These are phyloP conservation scores for Ustilago trichophora DNA, from an alignment of 1,284 basidiomycete species.

Conservation along the genomic window DNA sequence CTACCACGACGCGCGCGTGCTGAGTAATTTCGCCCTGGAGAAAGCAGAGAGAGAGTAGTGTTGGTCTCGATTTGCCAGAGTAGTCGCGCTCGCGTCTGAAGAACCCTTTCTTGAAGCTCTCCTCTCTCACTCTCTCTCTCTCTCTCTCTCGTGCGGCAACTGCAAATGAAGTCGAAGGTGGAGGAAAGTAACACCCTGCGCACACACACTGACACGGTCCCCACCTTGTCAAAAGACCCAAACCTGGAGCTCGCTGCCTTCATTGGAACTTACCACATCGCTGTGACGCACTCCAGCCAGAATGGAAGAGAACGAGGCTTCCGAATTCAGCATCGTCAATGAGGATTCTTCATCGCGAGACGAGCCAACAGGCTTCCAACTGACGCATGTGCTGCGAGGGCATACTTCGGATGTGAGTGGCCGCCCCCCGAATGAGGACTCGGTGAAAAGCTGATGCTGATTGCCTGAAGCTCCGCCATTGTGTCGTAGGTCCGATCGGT, in stretches of 20 bases:
- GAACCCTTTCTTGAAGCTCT: too few species aligned
- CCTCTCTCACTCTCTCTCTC: background rate
- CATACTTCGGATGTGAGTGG: slow-evolving; percentile 32
- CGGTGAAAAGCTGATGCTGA: background rate
- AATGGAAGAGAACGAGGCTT: too few species aligned
- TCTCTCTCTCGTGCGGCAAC: slow-evolving; percentile 10
- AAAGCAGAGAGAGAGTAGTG: background rate
- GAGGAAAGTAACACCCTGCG: slow-evolving; percentile 5
- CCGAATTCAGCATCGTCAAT: too few species aligned
- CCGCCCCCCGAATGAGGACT: background rate
- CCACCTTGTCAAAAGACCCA: too few species aligned
- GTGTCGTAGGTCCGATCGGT: slow-evolving; percentile 19
- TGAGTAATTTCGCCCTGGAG: background rate
- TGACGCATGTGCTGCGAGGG: slow-evolving; percentile 28
- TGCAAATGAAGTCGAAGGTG: background rate
- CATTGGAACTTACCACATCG: too few species aligned
- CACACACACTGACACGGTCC: too few species aligned
- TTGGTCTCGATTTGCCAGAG: too few species aligned
- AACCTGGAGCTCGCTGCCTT: too few species aligned
- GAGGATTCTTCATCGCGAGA: too few species aligned
- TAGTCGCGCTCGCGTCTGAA: background rate
- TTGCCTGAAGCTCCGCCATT: background rate
- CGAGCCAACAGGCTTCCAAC: slow-evolving; percentile 5
- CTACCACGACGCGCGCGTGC: slow-evolving; percentile 18
- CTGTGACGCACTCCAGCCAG: too few species aligned